Base-by-base conservation (phyloP, 78 protist species). In the Goniomonas avonlea region DNA sequence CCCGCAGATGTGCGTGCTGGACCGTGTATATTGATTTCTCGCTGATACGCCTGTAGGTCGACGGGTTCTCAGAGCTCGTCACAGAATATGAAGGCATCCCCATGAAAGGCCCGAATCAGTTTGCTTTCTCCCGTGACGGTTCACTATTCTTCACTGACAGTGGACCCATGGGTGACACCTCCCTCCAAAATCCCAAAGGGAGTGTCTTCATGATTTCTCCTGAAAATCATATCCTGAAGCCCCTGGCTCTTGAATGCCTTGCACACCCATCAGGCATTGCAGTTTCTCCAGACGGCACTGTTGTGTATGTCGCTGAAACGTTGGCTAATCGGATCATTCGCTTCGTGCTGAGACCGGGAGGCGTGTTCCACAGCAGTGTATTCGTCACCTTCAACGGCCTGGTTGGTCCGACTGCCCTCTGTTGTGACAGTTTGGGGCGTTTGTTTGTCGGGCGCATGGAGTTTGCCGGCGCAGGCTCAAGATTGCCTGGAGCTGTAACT, bases 81-180 rank as follows among this genome's bases (percentile, higher is more conserved):
- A 15, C 41, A 5, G 75, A 68, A 20, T 68, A 68, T 7, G 75
- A 68, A 8, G 75, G 75, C 41, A 23, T 9, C 9, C 75, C 17
- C 32, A 41, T 68, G 38, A 23, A 7, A 48, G 75, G 75, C 38
- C 75, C 75, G 40, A 68, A 68, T 7, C 38, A 53, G 9, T 25
- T 68, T 1, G 17, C 39, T 13, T 68, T 68, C 23, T 48, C 38
- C 56, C 21, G 27, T 17, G 34, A 68, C 48, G 75, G 75, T 1
- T 41, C 48, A 37, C 56, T 68, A 5, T 68, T 68, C 75, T 68
- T 68, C 56, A 68, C 75, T 13, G 75, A 68, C 34, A 20, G 34
- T 2, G 75, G 75, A 2, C 75, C 75, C 11, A 68, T 68, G 75
- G 75, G 75, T 15, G 75, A 68, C 13, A 68, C 75, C 35, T 43